Base-by-base conservation (phyloP, 1,284 basidiomycete genomes). In the Ustilago hordei region DNA sequence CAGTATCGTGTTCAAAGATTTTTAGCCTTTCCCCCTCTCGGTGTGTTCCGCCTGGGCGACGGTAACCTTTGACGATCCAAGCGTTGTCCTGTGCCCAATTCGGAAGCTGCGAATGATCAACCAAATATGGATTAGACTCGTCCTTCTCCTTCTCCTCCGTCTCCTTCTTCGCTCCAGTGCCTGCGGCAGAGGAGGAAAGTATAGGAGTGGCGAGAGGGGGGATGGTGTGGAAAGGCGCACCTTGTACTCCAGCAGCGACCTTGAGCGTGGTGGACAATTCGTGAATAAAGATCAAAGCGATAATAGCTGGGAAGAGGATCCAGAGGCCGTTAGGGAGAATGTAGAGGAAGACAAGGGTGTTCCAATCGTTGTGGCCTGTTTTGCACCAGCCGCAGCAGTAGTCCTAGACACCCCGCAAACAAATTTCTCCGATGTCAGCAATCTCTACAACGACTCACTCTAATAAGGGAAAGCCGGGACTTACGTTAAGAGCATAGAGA, bases 291-390 rank as follows among this genome's bases (percentile, higher is more conserved):
- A 63, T 28, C 28, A 45, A 55, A 4, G 53, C 93, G 66, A 93
- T 90, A 75, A 91, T 83, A 50, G 87, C 81, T 0, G 93, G 93
- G 43, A 93, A 82, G 36, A 93, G 81, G 64, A 94, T 86, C 93
- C 93, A 94, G 8, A 92, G 75, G 4, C 92, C 92, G 77, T 95
- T 95, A 0, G 93, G 92, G 53, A 93, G 83, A 72, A 93, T 88
- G 90, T 91, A 95, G 68, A 91, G 89, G 50, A 91, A 79, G 53
- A 93, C 73, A 38, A 92, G 85, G 38, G 89, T 89, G 66, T 84
- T 78, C 32, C 87, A 70, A 39, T 88, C 83, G 84, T 95, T 95
- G 85, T 95, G 94, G 4, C 93, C 93, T 15, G 91, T 88, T 32
- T 90, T 89, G 84, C 93, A 94, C 85, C 86, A 87, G 11, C 83